A percentile compares a stretch with the other conserved stretches of the same genome.
Evolutionary conservation across 2,329 filamentous ascomycete genomes (phyloP).

Genomic region (Curvularia verruculosa): DNA sequence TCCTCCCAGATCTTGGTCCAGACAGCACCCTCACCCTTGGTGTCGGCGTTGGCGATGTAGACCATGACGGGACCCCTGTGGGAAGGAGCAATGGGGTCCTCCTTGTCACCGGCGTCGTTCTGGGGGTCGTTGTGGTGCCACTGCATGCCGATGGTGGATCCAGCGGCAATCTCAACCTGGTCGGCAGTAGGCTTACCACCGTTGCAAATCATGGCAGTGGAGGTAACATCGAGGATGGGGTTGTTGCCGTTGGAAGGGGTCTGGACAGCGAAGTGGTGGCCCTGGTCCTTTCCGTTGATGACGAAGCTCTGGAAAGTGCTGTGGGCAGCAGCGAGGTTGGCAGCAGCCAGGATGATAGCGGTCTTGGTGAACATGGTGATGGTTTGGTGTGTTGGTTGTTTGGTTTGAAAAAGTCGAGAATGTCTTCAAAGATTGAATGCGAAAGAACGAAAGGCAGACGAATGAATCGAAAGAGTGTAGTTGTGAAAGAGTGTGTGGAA

Average conservation of each 20-base stretch:
- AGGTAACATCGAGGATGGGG: conserved; percentile 47
- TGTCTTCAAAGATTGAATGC: conserved; percentile 30
- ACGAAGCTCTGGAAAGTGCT: conserved; percentile 50
- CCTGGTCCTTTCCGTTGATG: conserved; percentile 48
- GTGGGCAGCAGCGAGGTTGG: conserved; percentile 44
- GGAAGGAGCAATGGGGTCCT: conserved; percentile 61
- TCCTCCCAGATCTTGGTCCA: conserved; percentile 57
- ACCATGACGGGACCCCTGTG: conserved; percentile 61
- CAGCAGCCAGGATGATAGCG: conserved; percentile 41
- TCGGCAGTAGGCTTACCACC: conserved; percentile 42
- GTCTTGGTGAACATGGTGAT: conserved; percentile 44
- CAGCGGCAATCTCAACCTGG: conserved; percentile 55
- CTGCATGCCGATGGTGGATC: conserved; percentile 55
- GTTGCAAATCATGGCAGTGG: conserved; percentile 46
- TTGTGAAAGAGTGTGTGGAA: conserved; percentile 41
- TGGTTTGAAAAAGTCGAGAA: conserved; percentile 18
- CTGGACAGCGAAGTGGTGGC: conserved; percentile 51
- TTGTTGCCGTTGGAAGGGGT: conserved; percentile 51
- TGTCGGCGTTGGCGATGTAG: conserved; percentile 54
- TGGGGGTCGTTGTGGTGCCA: conserved; percentile 57
- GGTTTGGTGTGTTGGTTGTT: conserved; percentile 21
- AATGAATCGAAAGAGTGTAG: conserved; percentile 38
- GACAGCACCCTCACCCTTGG: conserved; percentile 56
- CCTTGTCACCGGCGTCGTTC: conserved; percentile 40
- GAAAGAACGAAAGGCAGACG: conserved; percentile 30